Evolutionary conservation across 192 early-diverging fungal species (phyloP), one percentile per base, ranked within the genome.

Genomic region (Allomyces macrogynus): DNA sequence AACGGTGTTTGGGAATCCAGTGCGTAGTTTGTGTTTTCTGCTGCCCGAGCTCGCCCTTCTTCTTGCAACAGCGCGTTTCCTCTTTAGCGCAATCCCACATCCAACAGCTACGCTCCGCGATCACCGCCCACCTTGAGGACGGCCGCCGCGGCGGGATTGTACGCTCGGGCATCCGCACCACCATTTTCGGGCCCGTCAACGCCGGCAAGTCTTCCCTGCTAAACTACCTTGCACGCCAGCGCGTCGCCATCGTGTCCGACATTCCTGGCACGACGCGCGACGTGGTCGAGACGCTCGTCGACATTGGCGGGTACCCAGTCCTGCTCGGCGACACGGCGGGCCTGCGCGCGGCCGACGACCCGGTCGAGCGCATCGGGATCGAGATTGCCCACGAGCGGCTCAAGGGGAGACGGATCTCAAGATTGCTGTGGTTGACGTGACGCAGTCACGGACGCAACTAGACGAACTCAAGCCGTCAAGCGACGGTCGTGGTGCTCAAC

Each of bases 191-290:
- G 0, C 86, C 86, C 40, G 85, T 86, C 9, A 90, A 90, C 70
- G 81, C 85, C 22, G 88, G 88, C 14, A 88, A 90, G 67, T 87
- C 86, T 66, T 84, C 80, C 10, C 73, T 89, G 61, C 67, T 89
- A 0, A 89, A 89, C 64, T 71, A 69, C 62, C 71, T 84, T 27
- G 86, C 86, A 3, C 80, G 81, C 64, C 74, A 84, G 25, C 80
- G 84, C 66, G 88, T 85, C 14, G 86, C 86, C 0, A 88, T 90
- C 57, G 86, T 87, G 27, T 87, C 86, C 32, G 76, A 79, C 8
- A 77, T 81, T 23, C 82, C 86, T 24, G 88, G 88, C 18, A 90
- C 88, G 22, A 90, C 86, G 9, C 67, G 88, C 5, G 88, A 90
- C 73, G 70, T 90, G 4, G 77, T 90, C 10, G 86, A 90, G 67